phyloP scores from a whole-genome alignment of 1,284 basidiomycete species.

The Cryptococcus sp. region DNA sequence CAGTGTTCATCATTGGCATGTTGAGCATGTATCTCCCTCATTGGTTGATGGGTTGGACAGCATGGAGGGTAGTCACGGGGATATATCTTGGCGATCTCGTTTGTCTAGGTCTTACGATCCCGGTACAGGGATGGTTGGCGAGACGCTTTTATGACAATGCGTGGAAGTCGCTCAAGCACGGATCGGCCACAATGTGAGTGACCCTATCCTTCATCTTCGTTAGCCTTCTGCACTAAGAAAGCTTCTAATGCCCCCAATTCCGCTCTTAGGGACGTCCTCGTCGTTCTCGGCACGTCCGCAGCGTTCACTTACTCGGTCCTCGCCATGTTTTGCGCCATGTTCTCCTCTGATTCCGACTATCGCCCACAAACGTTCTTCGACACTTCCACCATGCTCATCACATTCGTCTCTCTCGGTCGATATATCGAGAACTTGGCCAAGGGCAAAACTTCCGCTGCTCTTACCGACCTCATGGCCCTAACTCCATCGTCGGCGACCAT shows the following conservation, averaged over 20 bases:
- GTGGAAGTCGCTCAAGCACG: conserved; percentile 87
- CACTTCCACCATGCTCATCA: conserved; percentile 98
- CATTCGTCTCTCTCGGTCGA: conserved; percentile 92
- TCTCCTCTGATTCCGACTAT: conserved; percentile 60
- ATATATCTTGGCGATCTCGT: conserved; percentile 83
- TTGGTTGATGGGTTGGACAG: conserved; percentile 56
- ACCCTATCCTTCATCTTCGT: conserved; percentile 5
- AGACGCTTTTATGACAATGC: conserved; percentile 83
- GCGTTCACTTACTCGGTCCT: conserved; percentile 88
- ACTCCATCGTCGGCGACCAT: conserved; percentile 94
- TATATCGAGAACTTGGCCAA: conserved; percentile 97
- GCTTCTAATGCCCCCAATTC: conserved; percentile 1
- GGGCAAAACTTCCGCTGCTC: conserved; percentile 92
- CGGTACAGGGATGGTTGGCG: conserved; percentile 92
- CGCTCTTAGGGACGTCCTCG: conserved; percentile 85
- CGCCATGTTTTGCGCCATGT: conserved; percentile 67
- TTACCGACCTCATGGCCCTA: conserved; percentile 94
- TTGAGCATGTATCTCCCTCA: conserved; percentile 62
- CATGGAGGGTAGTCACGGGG: conserved; percentile 58
- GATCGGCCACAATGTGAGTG: conserved; percentile 67
- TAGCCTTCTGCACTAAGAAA: not conserved
- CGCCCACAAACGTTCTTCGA: conserved; percentile 94
- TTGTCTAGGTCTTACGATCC: conserved; percentile 81
- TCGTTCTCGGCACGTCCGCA: conserved; percentile 91
- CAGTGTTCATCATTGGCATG: conserved; percentile 93